These are phyloP conservation scores for Lyophyllum semitale DNA, from an alignment of 768 basidiomycete genomes.

Conservation along the genomic window DNA sequence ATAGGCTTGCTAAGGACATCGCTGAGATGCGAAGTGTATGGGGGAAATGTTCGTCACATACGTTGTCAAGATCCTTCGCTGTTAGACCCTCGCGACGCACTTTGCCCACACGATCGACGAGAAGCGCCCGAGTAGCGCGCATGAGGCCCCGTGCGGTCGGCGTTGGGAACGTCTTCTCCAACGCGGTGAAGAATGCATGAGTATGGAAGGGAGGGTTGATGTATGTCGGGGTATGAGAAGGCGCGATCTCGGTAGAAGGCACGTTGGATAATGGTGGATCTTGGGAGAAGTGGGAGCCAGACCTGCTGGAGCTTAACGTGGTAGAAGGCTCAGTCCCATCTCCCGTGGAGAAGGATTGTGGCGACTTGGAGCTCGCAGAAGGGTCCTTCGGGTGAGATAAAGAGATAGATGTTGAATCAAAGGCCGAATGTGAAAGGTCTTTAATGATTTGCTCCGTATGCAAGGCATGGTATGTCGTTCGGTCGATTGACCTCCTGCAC, in stretches of 20 bases:
- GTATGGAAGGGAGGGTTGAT: slow-evolving; percentile 81
- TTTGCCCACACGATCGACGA: slow-evolving; percentile 73
- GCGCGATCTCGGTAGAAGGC: slow-evolving; percentile 19
- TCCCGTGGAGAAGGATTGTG: slow-evolving; percentile 5
- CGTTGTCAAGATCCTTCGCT: slow-evolving; percentile 80
- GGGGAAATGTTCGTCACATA: slow-evolving; percentile 34
- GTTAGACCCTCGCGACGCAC: slow-evolving; percentile 74
- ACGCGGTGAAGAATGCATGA: slow-evolving; percentile 68
- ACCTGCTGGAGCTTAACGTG: slow-evolving; percentile 6
- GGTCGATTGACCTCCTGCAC: background rate
- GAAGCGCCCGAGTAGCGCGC: slow-evolving; percentile 79
- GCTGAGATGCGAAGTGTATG: background rate
- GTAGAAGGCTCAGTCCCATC: slow-evolving; percentile 5
- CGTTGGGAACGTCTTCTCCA: slow-evolving; percentile 76
- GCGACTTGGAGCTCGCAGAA: background rate
- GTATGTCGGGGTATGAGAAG: slow-evolving; percentile 40
- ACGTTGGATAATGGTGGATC: slow-evolving; percentile 18
- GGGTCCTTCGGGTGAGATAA: slow-evolving; percentile 14
- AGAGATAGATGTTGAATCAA: slow-evolving; percentile 12
- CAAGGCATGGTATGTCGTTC: slow-evolving; percentile 2
- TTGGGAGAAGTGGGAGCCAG: slow-evolving; percentile 10
- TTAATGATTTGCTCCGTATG: slow-evolving; percentile 14
- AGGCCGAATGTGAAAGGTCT: slow-evolving; percentile 9
- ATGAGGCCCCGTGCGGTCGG: slow-evolving; percentile 77
- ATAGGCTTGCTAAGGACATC: slow-evolving; percentile 81